A percentile compares a stretch with the other conserved stretches of the same genome.
These are phyloP conservation scores for Penicillium pulvis DNA, from an alignment of 495 filamentous ascomycete species.

Conservation along the genomic window DNA sequence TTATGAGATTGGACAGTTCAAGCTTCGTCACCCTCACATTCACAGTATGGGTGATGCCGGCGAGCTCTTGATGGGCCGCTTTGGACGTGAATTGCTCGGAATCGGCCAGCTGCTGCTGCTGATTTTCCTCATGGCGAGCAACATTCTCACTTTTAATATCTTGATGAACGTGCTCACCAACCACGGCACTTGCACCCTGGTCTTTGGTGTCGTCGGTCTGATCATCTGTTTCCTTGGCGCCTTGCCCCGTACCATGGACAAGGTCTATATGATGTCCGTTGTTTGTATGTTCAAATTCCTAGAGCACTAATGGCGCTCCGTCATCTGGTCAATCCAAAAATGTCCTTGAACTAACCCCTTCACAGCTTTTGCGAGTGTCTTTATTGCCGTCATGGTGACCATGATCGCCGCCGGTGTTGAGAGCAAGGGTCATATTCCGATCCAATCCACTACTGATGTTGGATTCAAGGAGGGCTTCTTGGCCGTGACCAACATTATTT, in stretches of 20 bases:
- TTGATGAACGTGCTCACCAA: constrained; percentile 65
- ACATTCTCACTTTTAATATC: constrained; percentile 67
- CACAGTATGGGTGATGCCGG: constrained; percentile 73
- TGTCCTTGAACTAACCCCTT: not conserved
- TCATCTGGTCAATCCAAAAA: not conserved
- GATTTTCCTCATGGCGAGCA: constrained; percentile 72
- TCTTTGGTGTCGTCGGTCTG: constrained; percentile 66
- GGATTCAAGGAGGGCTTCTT: constrained; percentile 33
- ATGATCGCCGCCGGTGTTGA: constrained; percentile 64
- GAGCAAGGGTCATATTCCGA: constrained; percentile 23
- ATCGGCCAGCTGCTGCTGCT: constrained; percentile 65
- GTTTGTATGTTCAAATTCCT: constrained; percentile 37
- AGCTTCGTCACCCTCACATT: constrained; percentile 48
- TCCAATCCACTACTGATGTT: constrained; percentile 22
- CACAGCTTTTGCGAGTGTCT: constrained; percentile 61
- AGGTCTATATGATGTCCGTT: constrained; percentile 61
- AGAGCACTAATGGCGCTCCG: not conserved
- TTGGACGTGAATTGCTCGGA: constrained; percentile 65
- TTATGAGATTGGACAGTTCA: constrained; percentile 41
- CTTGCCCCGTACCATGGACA: constrained; percentile 64
- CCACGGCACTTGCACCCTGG: constrained; percentile 65
- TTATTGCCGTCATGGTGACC: constrained; percentile 66
- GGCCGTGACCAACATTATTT: constrained; percentile 42
- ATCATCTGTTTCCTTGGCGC: constrained; percentile 63
- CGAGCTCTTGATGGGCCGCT: constrained; percentile 61